phyloP scores from a whole-genome alignment of 441 rosid genomes.

The Theobroma grandiflorum region DNA sequence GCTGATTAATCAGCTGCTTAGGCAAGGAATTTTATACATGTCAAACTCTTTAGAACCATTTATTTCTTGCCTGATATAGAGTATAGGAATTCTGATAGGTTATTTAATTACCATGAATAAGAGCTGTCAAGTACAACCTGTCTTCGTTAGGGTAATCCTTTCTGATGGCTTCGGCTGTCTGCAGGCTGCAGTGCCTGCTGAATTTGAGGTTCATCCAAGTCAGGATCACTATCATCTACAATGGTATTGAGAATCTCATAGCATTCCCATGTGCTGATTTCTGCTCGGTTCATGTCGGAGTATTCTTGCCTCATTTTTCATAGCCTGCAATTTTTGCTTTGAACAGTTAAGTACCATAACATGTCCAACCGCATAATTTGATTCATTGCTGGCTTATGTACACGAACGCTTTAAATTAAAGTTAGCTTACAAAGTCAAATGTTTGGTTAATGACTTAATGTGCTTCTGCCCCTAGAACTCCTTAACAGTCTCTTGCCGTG shows the following conservation, averaged over 20 bases:
- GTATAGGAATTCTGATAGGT: background rate
- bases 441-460: conserved; percentile 47
- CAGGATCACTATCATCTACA: conserved; percentile 62
- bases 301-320: conserved; percentile 52
- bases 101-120: conserved; percentile 51
- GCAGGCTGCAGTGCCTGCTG: conserved; percentile 61
- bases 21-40: background rate
- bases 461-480: conserved; percentile 58
- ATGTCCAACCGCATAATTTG: background rate
- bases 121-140: conserved; percentile 65
- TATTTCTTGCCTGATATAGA: no score
- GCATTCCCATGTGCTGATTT: conserved; percentile 68
- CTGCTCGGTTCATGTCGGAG: conserved; percentile 44
- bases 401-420: background rate
- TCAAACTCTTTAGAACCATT: no score
- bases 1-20: background rate
- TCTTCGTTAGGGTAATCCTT: conserved; percentile 63
- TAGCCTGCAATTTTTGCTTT: conserved; percentile 35
- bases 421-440: conserved; percentile 50
- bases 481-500: conserved; percentile 52
- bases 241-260: conserved; percentile 60
- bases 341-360: background rate
- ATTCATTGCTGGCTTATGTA: no score
- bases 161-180: conserved; percentile 65
- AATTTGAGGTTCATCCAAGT: conserved; percentile 66